A percentile compares a stretch with the other conserved stretches of the same genome.
Evolutionary conservation across 768 basidiomycete genomes (phyloP).

Genomic region (Rhizopogon roseolus): DNA sequence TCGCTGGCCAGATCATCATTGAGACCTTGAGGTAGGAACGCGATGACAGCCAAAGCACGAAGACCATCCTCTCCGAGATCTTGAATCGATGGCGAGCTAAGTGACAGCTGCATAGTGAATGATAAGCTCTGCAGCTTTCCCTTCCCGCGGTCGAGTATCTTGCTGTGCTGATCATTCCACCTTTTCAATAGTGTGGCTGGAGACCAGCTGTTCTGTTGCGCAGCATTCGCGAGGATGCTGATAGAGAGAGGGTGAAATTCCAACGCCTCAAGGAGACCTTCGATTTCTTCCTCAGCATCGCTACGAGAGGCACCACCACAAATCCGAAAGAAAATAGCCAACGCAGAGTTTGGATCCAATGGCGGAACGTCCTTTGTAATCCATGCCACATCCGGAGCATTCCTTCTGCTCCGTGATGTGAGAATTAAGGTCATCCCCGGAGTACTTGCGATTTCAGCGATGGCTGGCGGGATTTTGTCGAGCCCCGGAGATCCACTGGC

Average conservation of each 20-base stretch:
- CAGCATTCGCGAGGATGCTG: background rate
- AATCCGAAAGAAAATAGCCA: background rate
- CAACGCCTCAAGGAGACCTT: too few species aligned
- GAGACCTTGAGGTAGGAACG: conserved; percentile 1
- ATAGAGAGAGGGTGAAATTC: background rate
- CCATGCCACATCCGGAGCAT: too few species aligned
- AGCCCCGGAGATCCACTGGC: background rate
- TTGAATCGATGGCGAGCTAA: background rate
- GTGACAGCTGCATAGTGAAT: background rate
- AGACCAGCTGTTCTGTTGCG: background rate
- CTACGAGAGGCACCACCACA: too few species aligned
- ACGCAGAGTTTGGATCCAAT: background rate
- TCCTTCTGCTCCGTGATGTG: too few species aligned
- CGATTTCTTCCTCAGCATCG: background rate
- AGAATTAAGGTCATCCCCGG: background rate
- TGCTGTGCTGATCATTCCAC: background rate
- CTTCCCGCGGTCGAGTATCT: background rate
- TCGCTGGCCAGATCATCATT: background rate
- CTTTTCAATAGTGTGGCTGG: background rate
- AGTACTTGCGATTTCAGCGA: background rate
- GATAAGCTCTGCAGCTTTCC: background rate
- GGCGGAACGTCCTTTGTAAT: background rate
- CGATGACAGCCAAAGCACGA: background rate
- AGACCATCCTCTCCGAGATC: too few species aligned
- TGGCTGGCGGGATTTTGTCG: background rate